Base-by-base conservation (phyloP, 2,329 filamentous ascomycete genomes). In the Talaromyces atroroseus region DNA sequence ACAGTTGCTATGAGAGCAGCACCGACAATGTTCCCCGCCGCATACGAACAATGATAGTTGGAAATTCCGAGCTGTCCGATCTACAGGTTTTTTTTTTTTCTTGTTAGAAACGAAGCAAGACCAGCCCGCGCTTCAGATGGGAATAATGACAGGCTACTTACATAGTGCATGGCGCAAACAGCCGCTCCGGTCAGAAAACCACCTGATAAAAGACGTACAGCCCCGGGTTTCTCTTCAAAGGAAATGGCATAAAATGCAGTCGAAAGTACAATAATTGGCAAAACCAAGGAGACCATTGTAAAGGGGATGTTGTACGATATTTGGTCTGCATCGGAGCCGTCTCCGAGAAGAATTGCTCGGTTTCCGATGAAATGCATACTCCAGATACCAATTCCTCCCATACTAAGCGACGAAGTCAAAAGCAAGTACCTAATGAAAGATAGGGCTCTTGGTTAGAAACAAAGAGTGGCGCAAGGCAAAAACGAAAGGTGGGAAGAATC, bases 81-180 rank as follows among this genome's bases (percentile, higher is more conserved):
- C 32, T 36, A 36, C 32, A 36, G 2, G 14, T 36, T 2, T 12
- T 16, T 2, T 16, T 36, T 36, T 16, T 16, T 2, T 29, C 26
- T n/a, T n/a, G 16, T 36, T 36, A 36, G 32, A 1, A 14, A 3
- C 11, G 2, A 14, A 36, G 32, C 32, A 36, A 36, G 5, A 14
- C 32, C 26, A 10, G 26, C 26, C 8, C 26, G 26, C 26, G 26
- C n/a, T 10, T 36, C 32, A 36, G 16, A 34, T 2, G 11, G 26
- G 32, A 36, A 16, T 36, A n/a, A n/a, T n/a, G n/a, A n/a, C n/a
- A n/a, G 32, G 32, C 11, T 36, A n/a, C 32, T 36, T 36, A 36
- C 32, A 65, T 94, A 95, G 69, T 95, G 89, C 90, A 95, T 94
- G 32, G 87, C 88, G 58, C 87, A 90, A 50, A 94, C 86, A 21